A percentile compares a stretch with the other conserved stretches of the same genome.
phyloP scores from a whole-genome alignment of 179 eudicot genomes.

The Amaranthus tricolor region DNA sequence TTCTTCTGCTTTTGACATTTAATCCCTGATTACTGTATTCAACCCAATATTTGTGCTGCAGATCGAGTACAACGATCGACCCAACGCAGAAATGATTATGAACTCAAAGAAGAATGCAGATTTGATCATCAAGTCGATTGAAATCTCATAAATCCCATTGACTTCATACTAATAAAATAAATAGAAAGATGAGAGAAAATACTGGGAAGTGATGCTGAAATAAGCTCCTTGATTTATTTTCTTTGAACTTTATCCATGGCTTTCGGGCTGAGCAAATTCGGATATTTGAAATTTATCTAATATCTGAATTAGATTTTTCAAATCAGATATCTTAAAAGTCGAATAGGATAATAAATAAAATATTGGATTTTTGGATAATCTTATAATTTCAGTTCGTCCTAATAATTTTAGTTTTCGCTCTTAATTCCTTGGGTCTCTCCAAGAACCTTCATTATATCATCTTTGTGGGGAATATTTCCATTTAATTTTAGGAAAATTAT shows the following conservation, averaged over 20 bases:
- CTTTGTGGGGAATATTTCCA: background rate
- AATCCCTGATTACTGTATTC: background rate
- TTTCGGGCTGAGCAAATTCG: background rate
- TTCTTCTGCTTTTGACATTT: no score
- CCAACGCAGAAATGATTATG: conserved; percentile 87
- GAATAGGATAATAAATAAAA: no score
- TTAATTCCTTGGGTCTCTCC: conserved; percentile 12
- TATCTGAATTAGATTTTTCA: no score
- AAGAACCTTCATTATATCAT: conserved; percentile 12
- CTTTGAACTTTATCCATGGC: background rate
- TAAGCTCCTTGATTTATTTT: background rate
- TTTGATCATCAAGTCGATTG: conserved; percentile 67
- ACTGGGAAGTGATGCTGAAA: background rate
- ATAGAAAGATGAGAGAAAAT: background rate
- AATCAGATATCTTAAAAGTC: no score
- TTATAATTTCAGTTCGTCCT: no score
- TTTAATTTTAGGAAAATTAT: background rate
- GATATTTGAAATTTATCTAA: no score
- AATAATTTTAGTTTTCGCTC: background rate
- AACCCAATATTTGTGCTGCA: conserved; percentile 29
- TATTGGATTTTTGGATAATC: no score
- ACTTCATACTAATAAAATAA: conserved; percentile 5
- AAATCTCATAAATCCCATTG: conserved; percentile 29
- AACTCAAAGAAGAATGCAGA: conserved; percentile 88
- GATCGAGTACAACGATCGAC: conserved; percentile 89